Base-by-base conservation (phyloP, 805 yeast species). In the Metschnikowia baotianmanensis region DNA sequence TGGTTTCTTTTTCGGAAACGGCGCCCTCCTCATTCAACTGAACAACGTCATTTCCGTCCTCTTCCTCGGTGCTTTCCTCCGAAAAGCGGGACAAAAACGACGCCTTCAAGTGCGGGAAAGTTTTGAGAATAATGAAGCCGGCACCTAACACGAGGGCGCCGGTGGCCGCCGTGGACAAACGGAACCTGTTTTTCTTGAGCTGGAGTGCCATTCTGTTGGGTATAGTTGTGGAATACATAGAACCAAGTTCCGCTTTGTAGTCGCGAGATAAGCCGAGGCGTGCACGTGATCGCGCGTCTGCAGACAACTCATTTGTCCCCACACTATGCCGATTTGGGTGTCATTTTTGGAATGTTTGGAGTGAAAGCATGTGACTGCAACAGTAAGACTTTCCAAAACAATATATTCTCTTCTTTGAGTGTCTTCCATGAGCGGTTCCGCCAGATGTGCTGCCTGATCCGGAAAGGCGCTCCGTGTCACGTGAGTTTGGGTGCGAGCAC, bases 71-170 rank as follows among this genome's bases (percentile, higher is more conserved):
- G 11, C 26, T 2, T 13, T 35, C 43, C 6, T 25, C 34, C 4
- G 40, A 40, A 37, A n/a, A 61, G 35, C 47, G 56, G 16, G 55
- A 45, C 38, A 45, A 53, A 13, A 65, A 25, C 10, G 57, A 42
- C n/a, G 58, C 46, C 40, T 57, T 58, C 30, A 75, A 56, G 47
- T 76, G 80, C n/a, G 81, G 81, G 44, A 66, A 76, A 4, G 78
- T 76, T 38, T 65, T 65, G 42, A 76, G 57, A 8, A 74, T 44
- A 5, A 76, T 32, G 20, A 66, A 56, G 0, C 72, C 61, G 3
- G 72, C 70, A 18, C 77, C 77, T 10, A 74, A 38, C 4, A 71
- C 48, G 10, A 66, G 67, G 0, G 70, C 71, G 7, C 77, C 67
- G 2, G 76, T 61, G 4, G 75, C 59, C 4, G 65, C 55, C 1